Evolutionary conservation across 345 rosid species (phyloP), one percentile per base, ranked within the genome.

Genomic region (Cardamine resedifolia): DNA sequence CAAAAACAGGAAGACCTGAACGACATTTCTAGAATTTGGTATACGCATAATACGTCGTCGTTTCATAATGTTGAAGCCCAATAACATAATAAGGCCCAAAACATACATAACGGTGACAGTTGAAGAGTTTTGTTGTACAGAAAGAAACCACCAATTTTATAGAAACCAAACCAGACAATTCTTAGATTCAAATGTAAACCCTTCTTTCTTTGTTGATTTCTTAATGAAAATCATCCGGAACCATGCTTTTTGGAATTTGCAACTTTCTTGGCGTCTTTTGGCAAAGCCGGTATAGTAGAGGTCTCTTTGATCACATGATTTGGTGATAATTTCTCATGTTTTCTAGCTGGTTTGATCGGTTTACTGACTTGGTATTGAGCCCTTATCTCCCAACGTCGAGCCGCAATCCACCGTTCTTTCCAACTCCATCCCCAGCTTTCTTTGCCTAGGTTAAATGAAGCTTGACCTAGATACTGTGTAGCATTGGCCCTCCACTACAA

Each of bases 341-440:
- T 84, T 80, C 53, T 78, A 15, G 43, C 74, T 59, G 81, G 68
- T 73, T 63, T 79, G 65, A 30, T 45, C 24, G 70, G 68, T 69
- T 75, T 74, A 31, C 11, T 72, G 18, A 71, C 76, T 31, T 76
- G 74, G 58, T 77, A 45, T 21, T 84, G 83, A 62, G 78, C 57
- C 48, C 94, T 82, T n/a, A 86, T 73, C 77, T 90, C 97, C 96
- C 94, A 90, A 2, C 96, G 97, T 49, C 88, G 80, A 27, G 96
- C 96, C 0, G 91, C 84, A 2, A 90, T 71, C 96, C 97, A 89
- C 23, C 91, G 87, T 75, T 89, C 94, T 71, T 80, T 82, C 98
- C 97, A 89, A 80, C 94, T 93, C 94, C 96, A 90, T 24, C 90
- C 96, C 98, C 90, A 90, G 45, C 77, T 83, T 58, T 87, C 90